Base-by-base conservation (phyloP, 2,329 filamentous ascomycete species). In the Aspergillus amoenus region DNA sequence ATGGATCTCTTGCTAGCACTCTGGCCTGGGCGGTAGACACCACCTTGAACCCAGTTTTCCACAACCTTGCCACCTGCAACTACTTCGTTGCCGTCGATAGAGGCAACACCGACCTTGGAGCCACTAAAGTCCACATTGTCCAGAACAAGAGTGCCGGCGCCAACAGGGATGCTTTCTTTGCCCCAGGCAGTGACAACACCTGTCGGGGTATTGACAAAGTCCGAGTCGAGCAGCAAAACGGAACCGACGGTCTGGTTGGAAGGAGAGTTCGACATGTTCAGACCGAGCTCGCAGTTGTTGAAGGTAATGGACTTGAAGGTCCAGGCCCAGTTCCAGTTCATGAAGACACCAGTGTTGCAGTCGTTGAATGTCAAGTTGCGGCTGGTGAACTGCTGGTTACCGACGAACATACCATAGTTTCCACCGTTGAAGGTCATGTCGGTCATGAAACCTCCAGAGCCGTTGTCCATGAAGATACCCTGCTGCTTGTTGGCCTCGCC, bases 251-350 rank as follows among this genome's bases (percentile, higher is more conserved):
- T 88, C 77, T 94, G 89, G 65, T 81, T 77, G 32, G 78, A 72
- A 24, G 80, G 84, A 48, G 85, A 83, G 64, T 83, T 84, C 52
- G 88, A 84, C 86, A 96, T 91, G 75, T 95, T 89, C 61, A 95
- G 79, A 55, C 90, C 91, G 40, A 93, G 76, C n/a, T 79, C 77
- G 70, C 88, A 90, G 70, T 88, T 85, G 72, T 91, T 86, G 75
- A 95, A 90, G 45, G 78, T 82, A 39, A 95, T 65, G 37, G 84
- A 88, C 71, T 93, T 91, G 76, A 94, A 85, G 44, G 88, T 86
- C 88, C 89, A 95, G 17, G 86, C 80, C 91, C 91, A 96, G 78
- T 93, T 90, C 91, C 91, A 96, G 80, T 92, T 92, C 86, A 94
- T 89, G 77, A 84, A 91, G 62, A 96, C 86, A 60, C 89, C 91